Conservation (phyloP, 805 yeast genomes). For the Myxozyma melibiosi region DNA sequence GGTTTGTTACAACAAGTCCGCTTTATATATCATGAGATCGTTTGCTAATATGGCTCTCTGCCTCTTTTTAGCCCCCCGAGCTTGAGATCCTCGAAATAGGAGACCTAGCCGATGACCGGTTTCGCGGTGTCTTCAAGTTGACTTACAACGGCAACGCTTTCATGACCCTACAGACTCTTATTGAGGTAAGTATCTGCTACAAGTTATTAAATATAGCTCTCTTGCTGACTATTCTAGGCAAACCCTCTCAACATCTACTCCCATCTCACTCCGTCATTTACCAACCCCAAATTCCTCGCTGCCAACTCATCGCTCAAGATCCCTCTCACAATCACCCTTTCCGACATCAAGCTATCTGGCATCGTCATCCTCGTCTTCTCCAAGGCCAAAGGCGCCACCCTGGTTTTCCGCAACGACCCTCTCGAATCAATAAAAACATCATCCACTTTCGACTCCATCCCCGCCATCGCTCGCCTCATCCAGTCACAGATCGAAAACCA, state of each 20-base stretch:
- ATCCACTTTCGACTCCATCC: constrained; percentile 84
- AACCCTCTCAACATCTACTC: constrained; percentile 73
- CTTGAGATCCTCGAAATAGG: constrained; percentile 83
- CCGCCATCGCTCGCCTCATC: constrained; percentile 77
- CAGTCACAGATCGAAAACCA: constrained; percentile 83
- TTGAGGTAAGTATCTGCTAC: constrained; percentile 39
- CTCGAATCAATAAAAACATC: constrained; percentile 78
- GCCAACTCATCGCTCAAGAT: constrained; percentile 71
- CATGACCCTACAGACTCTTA: constrained; percentile 72
- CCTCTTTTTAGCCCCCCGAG: constrained; percentile 52
- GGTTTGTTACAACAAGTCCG: constrained; percentile 32
- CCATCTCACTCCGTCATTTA: constrained; percentile 52
- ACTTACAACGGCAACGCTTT: constrained; percentile 75
- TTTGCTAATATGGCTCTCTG: not conserved
- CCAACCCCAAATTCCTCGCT: constrained; percentile 66
- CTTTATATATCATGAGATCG: not conserved
- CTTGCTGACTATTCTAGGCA: constrained; percentile 52
- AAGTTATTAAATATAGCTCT: not conserved
- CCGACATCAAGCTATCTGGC: constrained; percentile 72
- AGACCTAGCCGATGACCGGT: constrained; percentile 72
- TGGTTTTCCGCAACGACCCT: constrained; percentile 88
- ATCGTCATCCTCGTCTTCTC: constrained; percentile 84
- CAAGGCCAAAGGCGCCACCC: constrained; percentile 77
- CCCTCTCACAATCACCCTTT: constrained; percentile 74
- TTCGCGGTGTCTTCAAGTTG: constrained; percentile 79